A percentile compares a stretch with the other conserved stretches of the same genome.
Conservation (phyloP, 1,284 basidiomycete genomes). For the Inonotus obliquus region DNA sequence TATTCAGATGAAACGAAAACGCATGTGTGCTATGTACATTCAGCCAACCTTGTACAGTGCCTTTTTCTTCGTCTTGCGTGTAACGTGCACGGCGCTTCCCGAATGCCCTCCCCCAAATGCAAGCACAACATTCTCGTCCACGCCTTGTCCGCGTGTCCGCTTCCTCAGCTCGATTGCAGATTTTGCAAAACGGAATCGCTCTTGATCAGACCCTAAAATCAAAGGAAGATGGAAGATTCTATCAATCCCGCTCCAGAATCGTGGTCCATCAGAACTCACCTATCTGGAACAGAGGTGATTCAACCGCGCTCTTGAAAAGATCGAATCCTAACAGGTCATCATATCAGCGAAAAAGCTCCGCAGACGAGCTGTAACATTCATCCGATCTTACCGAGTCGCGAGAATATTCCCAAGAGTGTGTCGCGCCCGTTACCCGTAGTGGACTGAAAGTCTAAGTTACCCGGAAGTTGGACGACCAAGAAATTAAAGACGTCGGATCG, state of each 20-base stretch:
- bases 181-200: conserved; percentile 86
- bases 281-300: conserved; percentile 71
- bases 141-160: conserved; percentile 54
- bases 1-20: conserved; percentile 4
- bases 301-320: conserved; percentile 74
- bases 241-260: conserved; percentile 6
- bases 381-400: conserved; percentile 31
- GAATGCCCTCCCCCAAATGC: conserved; percentile 70
- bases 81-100: conserved; percentile 78
- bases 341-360: background rate
- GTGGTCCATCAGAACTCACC: conserved; percentile 42
- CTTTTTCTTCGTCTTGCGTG: conserved; percentile 77
- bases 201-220: conserved; percentile 67
- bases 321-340: conserved; percentile 60
- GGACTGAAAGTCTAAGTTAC: conserved; percentile 41
- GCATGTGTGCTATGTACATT: conserved; percentile 28
- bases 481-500: conserved; percentile 72
- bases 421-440: conserved; percentile 46
- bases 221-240: background rate
- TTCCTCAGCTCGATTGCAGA: conserved; percentile 80
- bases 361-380: background rate
- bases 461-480: conserved; percentile 68
- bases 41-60: conserved; percentile 85
- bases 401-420: conserved; percentile 63
- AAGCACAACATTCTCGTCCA: conserved; percentile 81